A percentile compares a stretch with the other conserved stretches of the same genome.
These are phyloP conservation scores for Daldinia vernicosa DNA, from an alignment of 495 filamentous ascomycete species.

Conservation along the genomic window DNA sequence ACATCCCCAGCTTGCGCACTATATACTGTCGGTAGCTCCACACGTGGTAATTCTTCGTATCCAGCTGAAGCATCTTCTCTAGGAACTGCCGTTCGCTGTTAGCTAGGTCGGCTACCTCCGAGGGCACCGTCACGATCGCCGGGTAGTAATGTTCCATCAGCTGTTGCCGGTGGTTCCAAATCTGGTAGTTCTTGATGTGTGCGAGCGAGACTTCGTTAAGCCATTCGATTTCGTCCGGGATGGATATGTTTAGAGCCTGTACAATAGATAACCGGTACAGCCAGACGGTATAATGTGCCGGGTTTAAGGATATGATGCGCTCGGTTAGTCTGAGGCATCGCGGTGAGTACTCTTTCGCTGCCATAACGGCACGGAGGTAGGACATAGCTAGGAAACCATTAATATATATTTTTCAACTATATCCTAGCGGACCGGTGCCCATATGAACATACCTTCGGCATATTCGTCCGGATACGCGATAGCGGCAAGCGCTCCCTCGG, in stretches of 20 bases:
- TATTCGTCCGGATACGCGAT: constrained; percentile 91
- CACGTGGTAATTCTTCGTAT: constrained; percentile 98
- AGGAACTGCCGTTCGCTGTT: constrained; percentile 77
- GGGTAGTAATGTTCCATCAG: constrained; percentile 74
- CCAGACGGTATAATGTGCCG: constrained; percentile 98
- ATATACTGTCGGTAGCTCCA: constrained; percentile 97
- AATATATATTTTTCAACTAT: constrained; percentile 14
- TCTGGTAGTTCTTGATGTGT: constrained; percentile 97
- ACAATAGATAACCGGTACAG: constrained; percentile 87
- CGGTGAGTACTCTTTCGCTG: constrained; percentile 79
- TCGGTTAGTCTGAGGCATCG: constrained; percentile 84
- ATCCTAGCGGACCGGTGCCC: background rate
- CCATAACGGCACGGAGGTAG: constrained; percentile 95
- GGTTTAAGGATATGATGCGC: constrained; percentile 89
- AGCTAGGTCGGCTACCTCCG: constrained; percentile 49
- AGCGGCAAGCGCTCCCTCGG: constrained; percentile 78
- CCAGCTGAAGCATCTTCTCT: constrained; percentile 78
- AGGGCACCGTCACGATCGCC: constrained; percentile 52
- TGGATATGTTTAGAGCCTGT: constrained; percentile 69
- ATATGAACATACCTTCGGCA: constrained; percentile 71
- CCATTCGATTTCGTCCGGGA: constrained; percentile 81
- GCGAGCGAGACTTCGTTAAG: constrained; percentile 81
- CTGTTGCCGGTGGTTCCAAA: constrained; percentile 96
- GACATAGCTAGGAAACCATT: constrained; percentile 60
- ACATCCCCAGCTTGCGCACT: constrained; percentile 81